A percentile compares a stretch with the other conserved stretches of the same genome.
Conservation (phyloP, 2,329 filamentous ascomycete genomes). For the Coniochaeta prunicola region DNA sequence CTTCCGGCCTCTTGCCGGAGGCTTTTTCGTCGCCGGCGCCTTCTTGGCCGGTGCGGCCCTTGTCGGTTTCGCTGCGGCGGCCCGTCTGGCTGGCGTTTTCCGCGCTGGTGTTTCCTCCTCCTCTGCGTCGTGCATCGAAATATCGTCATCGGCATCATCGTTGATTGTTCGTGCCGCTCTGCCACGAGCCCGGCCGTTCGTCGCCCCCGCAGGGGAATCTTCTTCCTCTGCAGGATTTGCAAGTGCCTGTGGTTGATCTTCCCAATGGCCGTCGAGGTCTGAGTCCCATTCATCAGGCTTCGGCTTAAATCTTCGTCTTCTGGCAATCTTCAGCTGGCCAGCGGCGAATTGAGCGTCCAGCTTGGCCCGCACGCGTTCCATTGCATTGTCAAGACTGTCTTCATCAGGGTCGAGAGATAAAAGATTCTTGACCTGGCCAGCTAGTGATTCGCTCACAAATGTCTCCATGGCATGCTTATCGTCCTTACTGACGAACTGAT, state of each 20-base stretch:
- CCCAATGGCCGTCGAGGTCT: conserved; percentile 84
- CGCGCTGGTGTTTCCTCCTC: conserved; percentile 37
- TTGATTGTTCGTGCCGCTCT: conserved; percentile 17
- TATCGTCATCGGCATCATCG: conserved; percentile 37
- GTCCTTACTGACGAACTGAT: conserved; percentile 89
- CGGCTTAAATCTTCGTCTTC: conserved; percentile 53
- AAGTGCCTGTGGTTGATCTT: conserved; percentile 64
- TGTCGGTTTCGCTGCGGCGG: conserved; percentile 21
- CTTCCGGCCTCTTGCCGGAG: conserved; percentile 34
- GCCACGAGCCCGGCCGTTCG: conserved; percentile 20
- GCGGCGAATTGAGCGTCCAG: conserved; percentile 65
- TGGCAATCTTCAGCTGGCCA: conserved; percentile 48
- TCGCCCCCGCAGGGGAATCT: conserved; percentile 12
- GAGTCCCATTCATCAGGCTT: conserved; percentile 80
- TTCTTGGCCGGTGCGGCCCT: conserved; percentile 25
- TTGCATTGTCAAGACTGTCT: conserved; percentile 63
- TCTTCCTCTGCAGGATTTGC: conserved; percentile 37
- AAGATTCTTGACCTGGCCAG: conserved; percentile 63
- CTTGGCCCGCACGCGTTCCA: conserved; percentile 63
- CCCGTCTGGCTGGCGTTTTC: conserved; percentile 18
- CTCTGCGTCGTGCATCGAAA: conserved; percentile 44
- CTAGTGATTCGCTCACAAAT: conserved; percentile 67
- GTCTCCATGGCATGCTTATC: conserved; percentile 87
- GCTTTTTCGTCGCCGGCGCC: conserved; percentile 35
- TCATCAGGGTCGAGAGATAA: conserved; percentile 61